Evolutionary conservation across 2,329 filamentous ascomycete species (phyloP), one percentile per base, ranked within the genome.

Genomic region (Epichloe coenophiala): DNA sequence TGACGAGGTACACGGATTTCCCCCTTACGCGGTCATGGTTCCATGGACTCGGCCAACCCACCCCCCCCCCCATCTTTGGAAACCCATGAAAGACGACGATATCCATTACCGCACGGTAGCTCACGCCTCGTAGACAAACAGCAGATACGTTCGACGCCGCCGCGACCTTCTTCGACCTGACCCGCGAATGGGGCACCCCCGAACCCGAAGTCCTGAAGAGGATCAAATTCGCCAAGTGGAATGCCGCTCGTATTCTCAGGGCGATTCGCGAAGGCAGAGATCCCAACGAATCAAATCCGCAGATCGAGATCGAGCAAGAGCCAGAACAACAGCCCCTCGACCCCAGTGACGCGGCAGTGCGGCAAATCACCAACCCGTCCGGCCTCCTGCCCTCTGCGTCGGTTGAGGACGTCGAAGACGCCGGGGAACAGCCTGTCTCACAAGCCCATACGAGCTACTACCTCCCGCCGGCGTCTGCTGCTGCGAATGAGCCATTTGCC

Each of bases 171-270:
- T 82, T 97, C 61, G 88, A 96, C 58, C 74, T 97, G 5, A 77
- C 88, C 51, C 83, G 83, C 56, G 85, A 95, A 60, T 98, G 91
- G 89, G 84, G 81, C 5, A 68, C 78, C 71, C 83, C 83, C 11
- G 87, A 95, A 36, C 69, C 78, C 1, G 89, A 97, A 61, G 80
- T 83, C 19, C 75, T 81, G 39, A 80, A 88, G 50, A 97, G 95
- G 73, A 88, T 91, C 68, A 96, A 94, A 65, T 98, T 88, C 64
- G 89, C 91, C 41, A 98, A 97, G 67, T 98, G 88, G 77, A 94
- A 97, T 65, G 90, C 91, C 2, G 72, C 91, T 37, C 81, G 93
- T 52, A 98, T 98, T 61, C 75, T 86, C 15, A 95, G 88, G 68
- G 93, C 93, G 11, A 78, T 96, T 60, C 93, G 90, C 61, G 86